Conservation (phyloP, 441 rosid genomes). For the Metrosideros polymorpha region DNA sequence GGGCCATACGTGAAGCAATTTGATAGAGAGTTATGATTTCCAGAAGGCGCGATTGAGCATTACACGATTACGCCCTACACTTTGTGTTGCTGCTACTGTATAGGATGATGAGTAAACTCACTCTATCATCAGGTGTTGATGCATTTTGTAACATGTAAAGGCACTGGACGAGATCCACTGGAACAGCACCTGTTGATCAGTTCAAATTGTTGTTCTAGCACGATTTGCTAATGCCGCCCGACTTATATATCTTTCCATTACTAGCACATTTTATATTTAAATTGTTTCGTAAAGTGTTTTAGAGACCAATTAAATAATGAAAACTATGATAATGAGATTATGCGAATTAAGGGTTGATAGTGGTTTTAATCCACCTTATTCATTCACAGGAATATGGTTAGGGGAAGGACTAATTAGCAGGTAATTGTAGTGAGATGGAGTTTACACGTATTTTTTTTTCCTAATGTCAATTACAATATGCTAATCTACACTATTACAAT, state of each 20-base stretch:
- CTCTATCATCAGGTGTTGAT: neutral
- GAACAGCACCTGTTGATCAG: neutral
- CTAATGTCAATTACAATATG: too few relatives aligned
- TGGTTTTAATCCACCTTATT: neutral
- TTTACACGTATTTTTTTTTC: neutral
- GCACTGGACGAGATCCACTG: neutral
- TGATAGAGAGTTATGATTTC: neutral
- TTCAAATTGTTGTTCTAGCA: neutral
- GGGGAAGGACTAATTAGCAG: neutral
- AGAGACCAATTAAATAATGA: neutral
- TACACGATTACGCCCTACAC: neutral
- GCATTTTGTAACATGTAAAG: neutral
- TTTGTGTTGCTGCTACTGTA: neutral
- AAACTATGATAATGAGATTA: neutral
- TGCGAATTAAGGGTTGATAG: neutral
- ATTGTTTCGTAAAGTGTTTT: neutral
- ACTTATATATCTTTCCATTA: neutral
- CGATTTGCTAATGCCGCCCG: neutral
- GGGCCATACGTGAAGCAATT: neutral
- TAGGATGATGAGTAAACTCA: neutral
- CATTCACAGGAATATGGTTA: neutral
- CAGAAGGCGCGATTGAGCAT: neutral
- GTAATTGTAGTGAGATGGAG: neutral
- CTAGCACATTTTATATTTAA: too few relatives aligned
- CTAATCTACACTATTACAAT: accelerated